phyloP scores from a whole-genome alignment of 768 basidiomycete genomes.

The Lactifluus subvellereus region DNA sequence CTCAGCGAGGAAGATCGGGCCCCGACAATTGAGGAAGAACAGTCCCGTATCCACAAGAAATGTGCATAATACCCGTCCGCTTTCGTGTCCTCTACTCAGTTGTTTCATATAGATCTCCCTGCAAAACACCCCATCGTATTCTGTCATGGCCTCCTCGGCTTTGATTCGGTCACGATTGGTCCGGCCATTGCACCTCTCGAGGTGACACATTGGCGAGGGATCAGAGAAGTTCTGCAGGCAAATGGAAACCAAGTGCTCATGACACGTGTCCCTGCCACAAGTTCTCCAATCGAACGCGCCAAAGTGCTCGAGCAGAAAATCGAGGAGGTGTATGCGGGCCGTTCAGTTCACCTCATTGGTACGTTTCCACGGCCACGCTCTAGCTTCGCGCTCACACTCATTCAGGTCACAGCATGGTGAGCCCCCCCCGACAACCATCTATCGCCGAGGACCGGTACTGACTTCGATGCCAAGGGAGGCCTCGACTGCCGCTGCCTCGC shows the following conservation, averaged over 20 bases:
- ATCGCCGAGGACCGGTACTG: constrained; percentile 6
- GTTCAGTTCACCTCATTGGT: constrained; percentile 85
- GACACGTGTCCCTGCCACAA: constrained; percentile 90
- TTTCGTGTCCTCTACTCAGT: background rate
- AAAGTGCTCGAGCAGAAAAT: constrained; percentile 83
- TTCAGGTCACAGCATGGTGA: constrained; percentile 72
- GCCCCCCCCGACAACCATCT: constrained; percentile 18
- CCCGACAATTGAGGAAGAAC: constrained; percentile 43
- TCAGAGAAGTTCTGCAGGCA: constrained; percentile 84
- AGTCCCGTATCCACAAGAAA: constrained; percentile 45
- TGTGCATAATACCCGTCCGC: constrained; percentile 40
- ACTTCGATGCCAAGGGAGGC: constrained; percentile 57
- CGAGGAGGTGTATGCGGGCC: constrained; percentile 71
- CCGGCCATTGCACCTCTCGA: constrained; percentile 72
- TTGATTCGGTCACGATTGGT: constrained; percentile 78
- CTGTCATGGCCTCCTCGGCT: constrained; percentile 91
- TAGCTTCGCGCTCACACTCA: constrained; percentile 1
- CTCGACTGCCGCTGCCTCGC: constrained; percentile 89
- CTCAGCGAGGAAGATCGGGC: constrained; percentile 50
- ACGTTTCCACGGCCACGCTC: constrained; percentile 20
- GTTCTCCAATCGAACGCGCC: constrained; percentile 82
- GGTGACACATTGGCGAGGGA: constrained; percentile 95
- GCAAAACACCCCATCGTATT: constrained; percentile 87
- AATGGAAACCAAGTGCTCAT: constrained; percentile 89
- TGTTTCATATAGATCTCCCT: constrained; percentile 51